Conservation (phyloP, 2,329 filamentous ascomycete genomes). For the Raffaelea arxii region DNA sequence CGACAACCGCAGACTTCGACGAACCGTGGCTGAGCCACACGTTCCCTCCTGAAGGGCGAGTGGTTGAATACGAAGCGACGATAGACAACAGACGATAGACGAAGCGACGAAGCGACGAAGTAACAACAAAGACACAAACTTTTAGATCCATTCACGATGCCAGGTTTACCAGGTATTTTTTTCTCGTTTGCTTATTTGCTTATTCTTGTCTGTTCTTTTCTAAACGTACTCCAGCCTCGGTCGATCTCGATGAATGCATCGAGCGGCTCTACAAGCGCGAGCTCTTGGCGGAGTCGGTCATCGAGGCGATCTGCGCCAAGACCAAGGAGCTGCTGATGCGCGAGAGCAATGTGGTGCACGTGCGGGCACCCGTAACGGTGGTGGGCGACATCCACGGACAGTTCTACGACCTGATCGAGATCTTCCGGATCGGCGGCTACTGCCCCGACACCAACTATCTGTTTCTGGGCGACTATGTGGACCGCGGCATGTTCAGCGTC, state of each 20-base stretch:
- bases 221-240: slow-evolving; percentile 54
- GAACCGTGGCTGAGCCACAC: neutral
- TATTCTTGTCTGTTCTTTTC: neutral
- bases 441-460: slow-evolving; percentile 98
- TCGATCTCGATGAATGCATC: slow-evolving; percentile 98
- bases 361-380: slow-evolving; percentile 88
- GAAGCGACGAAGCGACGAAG: neutral
- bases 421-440: slow-evolving; percentile 95
- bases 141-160: slow-evolving; percentile 17
- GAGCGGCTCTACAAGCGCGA: slow-evolving; percentile 94
- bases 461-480: slow-evolving; percentile 95
- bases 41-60: neutral
- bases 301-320: slow-evolving; percentile 98
- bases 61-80: neutral
- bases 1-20: slow-evolving; percentile 4
- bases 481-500: slow-evolving; percentile 96
- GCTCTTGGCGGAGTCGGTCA: slow-evolving; percentile 87
- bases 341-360: slow-evolving; percentile 98
- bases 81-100: neutral
- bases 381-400: slow-evolving; percentile 98
- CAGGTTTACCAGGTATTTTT: slow-evolving; percentile 22
- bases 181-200: too few species aligned
- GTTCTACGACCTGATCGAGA: slow-evolving; percentile 98
- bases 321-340: slow-evolving; percentile 98
- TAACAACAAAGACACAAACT: neutral